These are phyloP conservation scores for Dimocarpus longan DNA, from an alignment of 345 rosid species.

Conservation along the genomic window DNA sequence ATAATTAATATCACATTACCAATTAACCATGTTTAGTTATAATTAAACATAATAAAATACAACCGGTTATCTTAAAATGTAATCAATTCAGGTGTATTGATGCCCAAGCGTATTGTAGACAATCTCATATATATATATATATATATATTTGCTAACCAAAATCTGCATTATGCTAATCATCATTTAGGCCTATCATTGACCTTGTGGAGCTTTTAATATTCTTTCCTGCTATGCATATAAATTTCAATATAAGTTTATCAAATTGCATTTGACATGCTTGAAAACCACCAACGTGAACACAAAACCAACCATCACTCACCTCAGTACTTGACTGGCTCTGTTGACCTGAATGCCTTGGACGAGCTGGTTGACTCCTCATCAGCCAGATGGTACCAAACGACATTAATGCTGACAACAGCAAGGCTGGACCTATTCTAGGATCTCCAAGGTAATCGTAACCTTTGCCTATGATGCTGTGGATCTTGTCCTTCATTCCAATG, in stretches of 20 bases:
- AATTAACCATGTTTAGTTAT: too few relatives aligned
- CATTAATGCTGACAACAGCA: constrained; percentile 79
- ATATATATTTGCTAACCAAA: background rate
- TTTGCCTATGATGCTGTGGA: constrained; percentile 33
- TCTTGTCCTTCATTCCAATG: constrained; percentile 57
- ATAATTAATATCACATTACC: too few relatives aligned
- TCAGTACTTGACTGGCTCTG: constrained; percentile 36
- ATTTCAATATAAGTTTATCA: background rate
- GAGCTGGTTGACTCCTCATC: constrained; percentile 55
- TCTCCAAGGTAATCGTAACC: constrained; percentile 55
- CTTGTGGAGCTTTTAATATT: background rate
- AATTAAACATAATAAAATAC: too few relatives aligned
- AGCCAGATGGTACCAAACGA: constrained; percentile 72
- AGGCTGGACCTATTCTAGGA: constrained; percentile 81
- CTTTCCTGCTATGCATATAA: background rate
- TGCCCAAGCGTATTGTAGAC: too few relatives aligned
- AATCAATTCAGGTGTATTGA: too few relatives aligned
- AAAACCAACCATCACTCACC: constrained; percentile 32
- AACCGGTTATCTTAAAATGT: too few relatives aligned
- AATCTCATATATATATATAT: background rate
- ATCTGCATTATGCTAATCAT: background rate
- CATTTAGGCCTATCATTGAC: background rate
- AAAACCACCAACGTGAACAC: background rate
- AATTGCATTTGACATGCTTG: constrained; percentile 1
- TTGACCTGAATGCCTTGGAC: constrained; percentile 43